Conservation (phyloP, 2,329 filamentous ascomycete genomes). For the Paracamarosporium sp. region DNA sequence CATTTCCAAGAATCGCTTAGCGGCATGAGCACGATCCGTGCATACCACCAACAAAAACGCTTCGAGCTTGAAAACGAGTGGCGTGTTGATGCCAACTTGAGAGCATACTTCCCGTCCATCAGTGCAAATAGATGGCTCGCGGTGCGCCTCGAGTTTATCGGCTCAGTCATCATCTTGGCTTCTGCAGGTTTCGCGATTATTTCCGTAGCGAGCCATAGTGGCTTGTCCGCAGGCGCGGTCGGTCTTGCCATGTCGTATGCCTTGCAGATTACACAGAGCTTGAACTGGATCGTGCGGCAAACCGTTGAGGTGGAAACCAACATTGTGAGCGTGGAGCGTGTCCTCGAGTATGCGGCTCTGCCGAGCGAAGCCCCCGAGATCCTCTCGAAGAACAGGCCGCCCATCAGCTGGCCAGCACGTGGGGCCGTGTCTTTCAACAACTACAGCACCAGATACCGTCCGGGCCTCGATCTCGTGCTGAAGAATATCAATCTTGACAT, state of each 20-base stretch:
- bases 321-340: conserved; percentile 96
- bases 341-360: conserved; percentile 90
- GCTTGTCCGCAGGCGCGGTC: conserved; percentile 75
- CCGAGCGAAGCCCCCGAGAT: conserved; percentile 95
- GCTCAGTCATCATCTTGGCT: conserved; percentile 88
- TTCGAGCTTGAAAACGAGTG: conserved; percentile 96
- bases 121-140: conserved; percentile 91
- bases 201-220: conserved; percentile 73
- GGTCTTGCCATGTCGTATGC: conserved; percentile 97
- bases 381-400: conserved; percentile 83
- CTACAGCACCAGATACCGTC: conserved; percentile 92
- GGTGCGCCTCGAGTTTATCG: conserved; percentile 92
- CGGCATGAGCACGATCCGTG: conserved; percentile 92
- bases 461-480: conserved; percentile 87
- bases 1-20: conserved; percentile 98
- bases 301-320: conserved; percentile 99
- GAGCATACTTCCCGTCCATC: conserved; percentile 94
- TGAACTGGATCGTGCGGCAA: conserved; percentile 99
- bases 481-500: conserved; percentile 93
- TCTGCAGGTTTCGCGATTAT: conserved; percentile 84
- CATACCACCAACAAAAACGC: conserved; percentile 85
- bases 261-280: conserved; percentile 92
- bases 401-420: conserved; percentile 88
- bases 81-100: conserved; percentile 92
- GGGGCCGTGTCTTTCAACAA: conserved; percentile 90